Base-by-base conservation (phyloP, 495 filamentous ascomycete species). In the Lasiosphaeriaceae sp. region DNA sequence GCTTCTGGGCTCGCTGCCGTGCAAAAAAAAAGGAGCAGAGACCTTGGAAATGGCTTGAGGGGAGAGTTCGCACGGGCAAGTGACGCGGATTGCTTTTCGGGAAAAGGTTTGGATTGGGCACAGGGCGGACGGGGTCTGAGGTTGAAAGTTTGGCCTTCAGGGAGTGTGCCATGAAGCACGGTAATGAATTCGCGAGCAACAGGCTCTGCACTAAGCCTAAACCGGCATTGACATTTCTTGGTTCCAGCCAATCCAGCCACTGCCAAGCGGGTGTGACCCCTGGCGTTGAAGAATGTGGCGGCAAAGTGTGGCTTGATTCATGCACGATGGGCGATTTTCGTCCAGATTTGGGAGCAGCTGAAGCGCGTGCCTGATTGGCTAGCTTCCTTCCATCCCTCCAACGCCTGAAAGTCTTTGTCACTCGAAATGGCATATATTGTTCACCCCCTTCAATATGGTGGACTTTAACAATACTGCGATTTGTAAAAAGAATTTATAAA, bases 131-230 rank as follows among this genome's bases (percentile, higher is more conserved):
- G 56, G 52, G 47, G 53, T 48, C n/a, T 47, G 59, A 63, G 48
- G 63, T 68, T 58, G 57, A 60, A 64, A 62, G 61, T 65, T 68
- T 65, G 53, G 59, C 47, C 52, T 52, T 50, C 59, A 56, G 21
- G 57, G 59, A 60, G 57, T 65, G 57, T 65, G 46, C 55, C 53
- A 50, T 52, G 52, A 61, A 61, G 49, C 49, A 54, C 16, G 31
- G 35, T 26, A 20, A 52, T 57, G 58, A 59, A 57, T 59, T 68
- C 66, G 63, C 66, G 63, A 69, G 59, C 58, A 51, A 62, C 55
- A 51, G 57, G 54, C 45, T 55, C 54, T 9, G 26, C 26, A 61
- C 67, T 67, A 70, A 61, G 35, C 67, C 64, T 19, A 63, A 67
- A 55, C 6, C 57, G 67, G 57, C 59, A 39, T 51, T 51, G 53